phyloP scores from a whole-genome alignment of 495 filamentous ascomycete species.

The Xylaria nigripes region DNA sequence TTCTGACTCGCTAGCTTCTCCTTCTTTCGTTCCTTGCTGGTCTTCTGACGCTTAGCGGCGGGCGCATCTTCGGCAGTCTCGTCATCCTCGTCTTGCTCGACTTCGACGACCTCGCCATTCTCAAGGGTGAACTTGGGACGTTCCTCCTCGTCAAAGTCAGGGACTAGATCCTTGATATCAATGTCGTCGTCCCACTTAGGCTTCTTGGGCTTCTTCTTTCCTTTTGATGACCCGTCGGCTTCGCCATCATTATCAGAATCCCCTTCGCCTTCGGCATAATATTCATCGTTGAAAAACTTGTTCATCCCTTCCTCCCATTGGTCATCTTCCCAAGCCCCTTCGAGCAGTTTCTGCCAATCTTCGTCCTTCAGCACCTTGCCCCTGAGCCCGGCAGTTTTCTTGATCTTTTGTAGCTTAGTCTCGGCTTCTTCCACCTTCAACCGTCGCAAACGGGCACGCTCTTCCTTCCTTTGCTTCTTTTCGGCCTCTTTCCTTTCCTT shows the following conservation, averaged over 20 bases:
- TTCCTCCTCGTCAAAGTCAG: conserved; percentile 64
- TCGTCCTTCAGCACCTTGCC: conserved; percentile 61
- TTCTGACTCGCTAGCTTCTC: conserved; percentile 65
- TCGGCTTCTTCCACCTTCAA: conserved; percentile 84
- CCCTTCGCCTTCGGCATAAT: conserved; percentile 63
- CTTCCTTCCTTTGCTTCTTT: conserved; percentile 65
- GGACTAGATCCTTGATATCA: conserved; percentile 85
- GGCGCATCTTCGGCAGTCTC: conserved; percentile 31
- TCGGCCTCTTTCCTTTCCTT: conserved; percentile 68
- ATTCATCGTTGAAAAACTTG: conserved; percentile 75
- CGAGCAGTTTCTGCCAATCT: conserved; percentile 73
- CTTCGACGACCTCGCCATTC: conserved; percentile 31
- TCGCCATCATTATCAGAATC: conserved; percentile 37
- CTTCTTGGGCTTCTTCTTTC: conserved; percentile 68
- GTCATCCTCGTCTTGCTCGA: conserved; percentile 34
- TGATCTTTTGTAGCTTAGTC: conserved; percentile 71
- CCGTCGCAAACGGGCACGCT: conserved; percentile 73
- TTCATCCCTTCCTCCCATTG: conserved; percentile 85
- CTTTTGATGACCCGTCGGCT: conserved; percentile 16
- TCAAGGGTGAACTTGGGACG: conserved; percentile 48
- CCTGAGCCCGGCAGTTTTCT: conserved; percentile 72
- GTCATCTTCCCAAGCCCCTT: conserved; percentile 76
- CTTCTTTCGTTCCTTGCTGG: conserved; percentile 53
- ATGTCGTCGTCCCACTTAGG: conserved; percentile 96
- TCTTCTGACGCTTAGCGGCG: conserved; percentile 50